Evolutionary conservation across 1,139 yeast species (phyloP).

Genomic region (Candida sp.): DNA sequence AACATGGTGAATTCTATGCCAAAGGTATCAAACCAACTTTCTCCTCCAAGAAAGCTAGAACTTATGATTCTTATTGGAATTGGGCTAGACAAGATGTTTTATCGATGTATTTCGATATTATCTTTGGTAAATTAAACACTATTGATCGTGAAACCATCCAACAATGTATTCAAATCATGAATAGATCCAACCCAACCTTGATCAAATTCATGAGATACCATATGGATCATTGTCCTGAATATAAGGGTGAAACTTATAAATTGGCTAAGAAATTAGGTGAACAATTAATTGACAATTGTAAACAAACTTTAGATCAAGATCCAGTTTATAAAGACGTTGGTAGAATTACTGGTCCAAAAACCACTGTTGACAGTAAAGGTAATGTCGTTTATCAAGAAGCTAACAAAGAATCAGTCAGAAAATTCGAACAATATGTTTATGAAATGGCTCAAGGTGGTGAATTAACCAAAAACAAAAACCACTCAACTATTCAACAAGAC

Average conservation of each 20-base stretch:
- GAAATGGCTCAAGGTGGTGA: slow-evolving; percentile 97
- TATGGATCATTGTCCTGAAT: slow-evolving; percentile 86
- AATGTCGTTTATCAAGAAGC: slow-evolving; percentile 79
- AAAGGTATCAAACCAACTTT: slow-evolving; percentile 88
- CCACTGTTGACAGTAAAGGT: slow-evolving; percentile 86
- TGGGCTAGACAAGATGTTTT: slow-evolving; percentile 99
- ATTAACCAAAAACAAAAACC: slow-evolving; percentile 56
- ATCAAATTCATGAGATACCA: slow-evolving; percentile 98
- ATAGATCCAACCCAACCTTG: slow-evolving; percentile 91
- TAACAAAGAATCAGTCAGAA: slow-evolving; percentile 88
- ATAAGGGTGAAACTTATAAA: slow-evolving; percentile 85
- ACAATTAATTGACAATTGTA: slow-evolving; percentile 93
- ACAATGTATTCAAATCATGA: slow-evolving; percentile 97
- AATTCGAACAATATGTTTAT: slow-evolving; percentile 90
- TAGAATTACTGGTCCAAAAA: slow-evolving; percentile 93
- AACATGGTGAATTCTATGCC: slow-evolving; percentile 95
- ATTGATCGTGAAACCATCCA: slow-evolving; percentile 95
- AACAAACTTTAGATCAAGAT: slow-evolving; percentile 72
- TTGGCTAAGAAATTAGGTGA: slow-evolving; percentile 88
- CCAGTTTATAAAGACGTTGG: slow-evolving; percentile 96
- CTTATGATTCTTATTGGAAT: slow-evolving; percentile 98
- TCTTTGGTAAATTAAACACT: slow-evolving; percentile 86
- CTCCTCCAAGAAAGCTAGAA: slow-evolving; percentile 90
- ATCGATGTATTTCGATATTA: slow-evolving; percentile 91
- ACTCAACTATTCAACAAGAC: slow-evolving; percentile 82